phyloP scores from a whole-genome alignment of 106 monocot species.

The Vanilla planifolia region DNA sequence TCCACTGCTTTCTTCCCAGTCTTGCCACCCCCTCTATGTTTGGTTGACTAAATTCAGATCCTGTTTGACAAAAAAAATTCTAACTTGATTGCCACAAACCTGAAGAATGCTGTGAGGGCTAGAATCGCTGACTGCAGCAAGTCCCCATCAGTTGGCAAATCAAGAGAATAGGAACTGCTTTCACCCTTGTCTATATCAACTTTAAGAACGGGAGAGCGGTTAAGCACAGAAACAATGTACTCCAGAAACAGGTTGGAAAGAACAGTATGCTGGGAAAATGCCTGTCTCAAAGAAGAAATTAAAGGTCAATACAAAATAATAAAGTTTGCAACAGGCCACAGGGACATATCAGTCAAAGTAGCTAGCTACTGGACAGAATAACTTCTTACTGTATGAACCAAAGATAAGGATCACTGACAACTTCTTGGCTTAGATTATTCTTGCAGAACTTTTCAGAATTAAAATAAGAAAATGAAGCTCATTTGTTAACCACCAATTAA shows the following conservation, averaged over 20 bases:
- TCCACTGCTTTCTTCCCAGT: slow-evolving; percentile 91
- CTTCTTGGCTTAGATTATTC: too few species aligned
- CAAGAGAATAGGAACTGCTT: slow-evolving; percentile 20
- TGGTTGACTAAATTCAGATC: slow-evolving; percentile 6
- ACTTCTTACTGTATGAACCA: too few species aligned
- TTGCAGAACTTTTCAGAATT: background rate
- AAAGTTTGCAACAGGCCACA: too few species aligned
- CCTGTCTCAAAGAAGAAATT: slow-evolving; percentile 26
- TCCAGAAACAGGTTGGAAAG: slow-evolving; percentile 86
- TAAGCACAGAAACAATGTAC: slow-evolving; percentile 69
- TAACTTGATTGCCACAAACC: slow-evolving; percentile 29
- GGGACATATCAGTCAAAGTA: too few species aligned
- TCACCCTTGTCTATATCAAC: slow-evolving; percentile 59
- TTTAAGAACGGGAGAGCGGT: slow-evolving; percentile 31
- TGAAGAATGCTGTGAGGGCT: slow-evolving; percentile 76
- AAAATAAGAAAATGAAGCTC: too few species aligned
- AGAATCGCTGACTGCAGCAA: slow-evolving; percentile 59
- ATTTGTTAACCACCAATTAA: too few species aligned
- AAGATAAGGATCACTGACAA: too few species aligned
- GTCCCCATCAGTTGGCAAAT: slow-evolving; percentile 40
- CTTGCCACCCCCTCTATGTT: slow-evolving; percentile 87
- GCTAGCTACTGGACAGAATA: too few species aligned
- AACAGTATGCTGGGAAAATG: slow-evolving; percentile 80
- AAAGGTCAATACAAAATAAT: background rate
- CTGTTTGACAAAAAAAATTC: background rate